Conservation (phyloP, 805 yeast genomes). For the Nakazawaea laoshanensis region DNA sequence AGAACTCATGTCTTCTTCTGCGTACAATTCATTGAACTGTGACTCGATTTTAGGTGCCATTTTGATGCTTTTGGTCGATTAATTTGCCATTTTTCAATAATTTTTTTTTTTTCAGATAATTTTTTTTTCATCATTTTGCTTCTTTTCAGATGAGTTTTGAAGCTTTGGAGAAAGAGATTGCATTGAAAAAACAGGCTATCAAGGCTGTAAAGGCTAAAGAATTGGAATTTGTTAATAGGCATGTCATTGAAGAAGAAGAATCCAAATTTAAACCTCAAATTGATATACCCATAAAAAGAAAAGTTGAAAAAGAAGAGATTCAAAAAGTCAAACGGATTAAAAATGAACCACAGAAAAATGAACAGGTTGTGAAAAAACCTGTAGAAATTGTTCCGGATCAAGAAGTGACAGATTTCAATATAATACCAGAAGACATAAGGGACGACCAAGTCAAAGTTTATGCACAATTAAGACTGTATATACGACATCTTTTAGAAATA, state of each 20-base stretch:
- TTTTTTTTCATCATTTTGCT: no score
- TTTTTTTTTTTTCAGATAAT: not conserved
- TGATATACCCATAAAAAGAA: no score
- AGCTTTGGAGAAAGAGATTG: no score
- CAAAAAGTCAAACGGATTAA: not conserved
- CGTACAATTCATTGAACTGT: conserved; percentile 23
- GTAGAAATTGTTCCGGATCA: conserved; percentile 13
- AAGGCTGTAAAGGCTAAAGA: conserved; percentile 2
- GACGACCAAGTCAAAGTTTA: conserved; percentile 22
- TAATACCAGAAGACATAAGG: conserved; percentile 25
- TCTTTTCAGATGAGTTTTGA: no score
- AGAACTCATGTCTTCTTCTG: conserved; percentile 24
- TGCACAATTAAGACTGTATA: conserved; percentile 36
- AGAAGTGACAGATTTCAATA: conserved; percentile 12
- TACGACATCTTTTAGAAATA: conserved; percentile 29
- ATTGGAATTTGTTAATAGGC: not conserved
- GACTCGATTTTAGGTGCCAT: conserved; percentile 19
- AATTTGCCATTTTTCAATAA: no score
- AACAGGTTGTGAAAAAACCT: conserved; percentile 11
- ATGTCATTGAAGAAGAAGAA: conserved; percentile 8
- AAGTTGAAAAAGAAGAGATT: not conserved
- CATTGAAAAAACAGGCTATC: no score
- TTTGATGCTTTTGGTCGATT: no score
- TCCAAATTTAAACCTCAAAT: not conserved
- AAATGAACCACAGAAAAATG: conserved; percentile 12